Conservation (phyloP, 306 rosid genomes). For the Sicyos edulis region DNA sequence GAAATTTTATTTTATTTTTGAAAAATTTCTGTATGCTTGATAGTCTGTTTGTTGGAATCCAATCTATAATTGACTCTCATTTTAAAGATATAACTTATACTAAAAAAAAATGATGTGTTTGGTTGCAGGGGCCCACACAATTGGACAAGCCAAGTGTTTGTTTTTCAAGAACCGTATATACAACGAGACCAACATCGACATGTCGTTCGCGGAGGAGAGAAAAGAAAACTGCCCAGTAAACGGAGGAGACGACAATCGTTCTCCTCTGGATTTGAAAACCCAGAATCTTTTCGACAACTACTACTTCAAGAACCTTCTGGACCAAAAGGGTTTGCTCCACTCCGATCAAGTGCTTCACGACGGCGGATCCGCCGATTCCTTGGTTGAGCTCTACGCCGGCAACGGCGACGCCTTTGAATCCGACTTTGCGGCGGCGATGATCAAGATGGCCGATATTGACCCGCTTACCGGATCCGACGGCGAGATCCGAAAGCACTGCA, state of each 20-base stretch:
- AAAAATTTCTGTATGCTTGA: too few relatives aligned
- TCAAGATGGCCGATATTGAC: constrained; percentile 32
- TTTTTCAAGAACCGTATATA: constrained; percentile 21
- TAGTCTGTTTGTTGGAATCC: too few relatives aligned
- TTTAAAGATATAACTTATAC: too few relatives aligned
- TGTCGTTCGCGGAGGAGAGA: background rate
- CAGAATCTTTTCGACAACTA: constrained; percentile 24
- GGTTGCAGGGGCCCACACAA: constrained; percentile 40
- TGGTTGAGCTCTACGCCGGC: constrained; percentile 21
- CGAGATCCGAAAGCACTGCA: constrained; percentile 28
- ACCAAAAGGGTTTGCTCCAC: constrained; percentile 28
- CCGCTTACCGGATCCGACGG: constrained; percentile 30
- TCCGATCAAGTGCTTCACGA: constrained; percentile 31
- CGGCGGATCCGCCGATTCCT: constrained; percentile 23
- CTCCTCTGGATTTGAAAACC: constrained; percentile 16
- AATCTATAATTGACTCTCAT: too few relatives aligned
- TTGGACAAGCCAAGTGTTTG: constrained; percentile 28
- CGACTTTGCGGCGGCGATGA: constrained; percentile 27
- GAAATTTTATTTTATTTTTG: too few relatives aligned
- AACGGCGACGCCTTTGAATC: background rate
- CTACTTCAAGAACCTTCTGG: constrained; percentile 24
- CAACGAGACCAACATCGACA: constrained; percentile 27
- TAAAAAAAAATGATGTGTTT: too few relatives aligned
- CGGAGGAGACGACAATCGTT: constrained; percentile 23
- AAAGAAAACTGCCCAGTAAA: constrained; percentile 14